Evolutionary conservation across 441 rosid species (phyloP).

Genomic region (Capsella rubella): DNA sequence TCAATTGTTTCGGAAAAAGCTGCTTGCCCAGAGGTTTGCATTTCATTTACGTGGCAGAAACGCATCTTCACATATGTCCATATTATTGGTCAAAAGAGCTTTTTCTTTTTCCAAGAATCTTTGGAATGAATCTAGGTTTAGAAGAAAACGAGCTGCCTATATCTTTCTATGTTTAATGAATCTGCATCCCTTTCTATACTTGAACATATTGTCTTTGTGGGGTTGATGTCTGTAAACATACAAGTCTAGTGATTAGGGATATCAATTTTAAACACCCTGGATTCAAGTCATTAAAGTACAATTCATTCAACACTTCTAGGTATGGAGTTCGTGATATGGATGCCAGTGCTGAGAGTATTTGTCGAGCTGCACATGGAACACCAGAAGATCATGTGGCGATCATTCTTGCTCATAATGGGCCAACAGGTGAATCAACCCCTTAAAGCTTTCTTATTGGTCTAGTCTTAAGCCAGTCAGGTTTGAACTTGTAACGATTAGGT

Average conservation of each 20-base stretch:
- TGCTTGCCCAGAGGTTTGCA: constrained; percentile 69
- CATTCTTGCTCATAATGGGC: constrained; percentile 91
- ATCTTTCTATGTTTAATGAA: constrained; percentile 1
- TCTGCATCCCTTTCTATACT: constrained; percentile 4
- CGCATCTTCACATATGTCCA: constrained; percentile 16
- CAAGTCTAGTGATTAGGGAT: constrained; percentile 13
- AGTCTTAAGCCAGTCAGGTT: constrained; percentile 8
- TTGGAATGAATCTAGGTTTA: no score
- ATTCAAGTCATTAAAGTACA: constrained; percentile 1
- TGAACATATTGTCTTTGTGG: neutral
- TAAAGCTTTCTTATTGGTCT: constrained; percentile 22
- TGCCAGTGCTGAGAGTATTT: constrained; percentile 69
- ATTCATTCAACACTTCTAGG: constrained; percentile 45
- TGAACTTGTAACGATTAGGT: constrained; percentile 8
- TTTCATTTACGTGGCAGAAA: constrained; percentile 21
- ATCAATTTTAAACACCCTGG: neutral
- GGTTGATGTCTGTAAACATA: constrained; percentile 16
- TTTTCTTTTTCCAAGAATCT: neutral
- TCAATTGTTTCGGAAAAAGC: constrained; percentile 59
- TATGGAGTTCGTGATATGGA: constrained; percentile 78
- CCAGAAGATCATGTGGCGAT: constrained; percentile 80
- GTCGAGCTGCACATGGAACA: constrained; percentile 58
- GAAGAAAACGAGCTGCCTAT: no score
- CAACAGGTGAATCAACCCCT: constrained; percentile 58
- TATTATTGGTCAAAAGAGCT: neutral